Percentiles rank a stretch among this genome's conserved stretches.
phyloP scores from a whole-genome alignment of 2,329 filamentous ascomycete genomes.

The Periglandula ipomoeae region DNA sequence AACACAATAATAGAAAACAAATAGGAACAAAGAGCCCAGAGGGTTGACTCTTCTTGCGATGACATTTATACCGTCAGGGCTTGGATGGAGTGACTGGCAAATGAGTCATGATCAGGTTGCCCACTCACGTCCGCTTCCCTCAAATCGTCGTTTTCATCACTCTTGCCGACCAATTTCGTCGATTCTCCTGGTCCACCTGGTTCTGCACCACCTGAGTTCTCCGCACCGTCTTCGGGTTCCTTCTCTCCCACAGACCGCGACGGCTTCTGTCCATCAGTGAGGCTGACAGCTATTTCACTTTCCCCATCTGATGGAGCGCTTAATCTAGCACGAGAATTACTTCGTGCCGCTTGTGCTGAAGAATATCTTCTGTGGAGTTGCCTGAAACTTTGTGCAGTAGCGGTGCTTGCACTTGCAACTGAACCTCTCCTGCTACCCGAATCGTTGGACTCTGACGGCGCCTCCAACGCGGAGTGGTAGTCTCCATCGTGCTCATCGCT shows the following conservation, averaged over 20 bases:
- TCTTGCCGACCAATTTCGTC: background rate
- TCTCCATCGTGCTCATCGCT: slow-evolving; percentile 36
- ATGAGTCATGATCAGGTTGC: slow-evolving; percentile 18
- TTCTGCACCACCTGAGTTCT: background rate
- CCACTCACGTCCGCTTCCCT: slow-evolving; percentile 12
- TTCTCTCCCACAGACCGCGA: slow-evolving; percentile 43
- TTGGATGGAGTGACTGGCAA: slow-evolving; percentile 21
- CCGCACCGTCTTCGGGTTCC: background rate
- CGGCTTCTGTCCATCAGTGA: slow-evolving; percentile 49
- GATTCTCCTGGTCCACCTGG: background rate
- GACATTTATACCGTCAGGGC: slow-evolving; percentile 22
- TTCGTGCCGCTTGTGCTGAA: slow-evolving; percentile 38
- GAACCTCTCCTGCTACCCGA: slow-evolving; percentile 48
- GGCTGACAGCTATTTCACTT: slow-evolving; percentile 50
- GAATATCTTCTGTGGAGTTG: slow-evolving; percentile 53
- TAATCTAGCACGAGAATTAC: slow-evolving; percentile 31
- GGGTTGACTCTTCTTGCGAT: background rate
- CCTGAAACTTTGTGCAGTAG: slow-evolving; percentile 56
- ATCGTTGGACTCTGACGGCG: slow-evolving; percentile 32
- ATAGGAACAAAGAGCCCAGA: background rate
- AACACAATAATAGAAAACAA: slow-evolving; percentile 18
- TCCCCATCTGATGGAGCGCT: slow-evolving; percentile 47
- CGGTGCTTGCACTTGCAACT: slow-evolving; percentile 55
- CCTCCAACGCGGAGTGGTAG: slow-evolving; percentile 41
- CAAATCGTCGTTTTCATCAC: slow-evolving; percentile 1